Base-by-base conservation (phyloP, 495 filamentous ascomycete genomes). In the Penicillium canariense region DNA sequence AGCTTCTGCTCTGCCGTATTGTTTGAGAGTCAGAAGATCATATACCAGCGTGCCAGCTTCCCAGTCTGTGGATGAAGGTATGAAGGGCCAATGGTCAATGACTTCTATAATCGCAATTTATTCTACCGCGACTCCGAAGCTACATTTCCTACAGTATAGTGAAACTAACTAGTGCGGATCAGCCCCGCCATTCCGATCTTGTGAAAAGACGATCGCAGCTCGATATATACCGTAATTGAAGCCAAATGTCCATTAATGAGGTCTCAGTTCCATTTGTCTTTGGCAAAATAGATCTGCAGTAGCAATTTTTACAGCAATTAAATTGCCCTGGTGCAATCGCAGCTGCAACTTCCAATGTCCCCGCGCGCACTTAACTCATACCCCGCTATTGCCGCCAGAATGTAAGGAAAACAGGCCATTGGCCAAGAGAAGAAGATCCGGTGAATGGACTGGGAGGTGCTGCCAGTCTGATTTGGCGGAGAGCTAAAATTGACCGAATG, bases 371-470 rank as follows among this genome's bases (percentile, higher is more conserved):
- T 50, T 52, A 52, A 55, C 51, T 55, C 52, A 59, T 59, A 62
- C 60, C 60, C 60, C 60, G 45, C 60, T 49, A 56, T 56, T 48
- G 56, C 39, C 35, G 50, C 49, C 46, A 27, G 45, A 48, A 52
- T 45, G 10, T 5, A 15, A 25, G 3, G 23, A 39, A 23, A 4
- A 4, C 35, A 50, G 36, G 5, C 25, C 20, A 43, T 48, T 48
- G 36, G 42, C 50, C 36, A 4, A 23, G 3, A 42, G 25, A 25
- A 17, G 18, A 26, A 8, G 35, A 28, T 50, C 28, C 27, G 23
- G 42, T 47, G 55, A 58, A 39, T 55, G 1, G 0, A 25, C 14
- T 25, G 26, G 5, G 17, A 42, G 3, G 17, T 23, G 10, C 7
- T 5, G n/a, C 4, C 3, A 9, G 2, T 23, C 1, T 42, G 6